Evolutionary conservation across 495 filamentous ascomycete genomes (phyloP), one percentile per base, ranked within the genome.

Genomic region (Trichoderma virens): DNA sequence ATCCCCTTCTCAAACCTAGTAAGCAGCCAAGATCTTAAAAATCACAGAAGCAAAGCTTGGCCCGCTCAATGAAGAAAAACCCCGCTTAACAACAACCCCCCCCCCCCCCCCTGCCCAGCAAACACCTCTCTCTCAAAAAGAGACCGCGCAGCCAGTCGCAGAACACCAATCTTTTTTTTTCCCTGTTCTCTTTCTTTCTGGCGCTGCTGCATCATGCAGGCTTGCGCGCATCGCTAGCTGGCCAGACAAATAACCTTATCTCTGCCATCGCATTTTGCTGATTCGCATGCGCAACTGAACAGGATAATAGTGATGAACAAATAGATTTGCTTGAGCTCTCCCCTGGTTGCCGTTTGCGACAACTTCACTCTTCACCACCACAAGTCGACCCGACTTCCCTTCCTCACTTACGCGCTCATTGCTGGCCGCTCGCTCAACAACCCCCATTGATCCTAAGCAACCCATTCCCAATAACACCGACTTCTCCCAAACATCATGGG

Each of bases 401-500:
- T n/a, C n/a, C n/a, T n/a, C n/a, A n/a, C n/a, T n/a, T n/a, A n/a
- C n/a, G n/a, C n/a, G n/a, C n/a, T n/a, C n/a, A n/a, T n/a, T n/a
- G n/a, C n/a, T n/a, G n/a, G n/a, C n/a, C n/a, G n/a, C n/a, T n/a
- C n/a, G n/a, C n/a, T n/a, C n/a, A n/a, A n/a, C n/a, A n/a, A n/a
- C n/a, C n/a, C n/a, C n/a, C n/a, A n/a, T n/a, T n/a, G n/a, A 51
- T 25, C 30, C 61, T 30, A 45, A 16, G 31, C 38, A 20, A 18
- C 45, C 27, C 35, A 27, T 56, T 18, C 27, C 30, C 38, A 27
- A 28, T 11, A 54, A 64, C 7, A 56, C 28, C 65, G 61, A 41
- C 62, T 41, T 63, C 20, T 27, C 60, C 63, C 45, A 43, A 60
- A 64, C 60, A 81, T 51, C 64, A 91, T 93, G 90, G 90, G 90